Percentiles rank a stretch among this genome's conserved stretches.
phyloP scores from a whole-genome alignment of 441 rosid species.

The Mallotus japonicus region DNA sequence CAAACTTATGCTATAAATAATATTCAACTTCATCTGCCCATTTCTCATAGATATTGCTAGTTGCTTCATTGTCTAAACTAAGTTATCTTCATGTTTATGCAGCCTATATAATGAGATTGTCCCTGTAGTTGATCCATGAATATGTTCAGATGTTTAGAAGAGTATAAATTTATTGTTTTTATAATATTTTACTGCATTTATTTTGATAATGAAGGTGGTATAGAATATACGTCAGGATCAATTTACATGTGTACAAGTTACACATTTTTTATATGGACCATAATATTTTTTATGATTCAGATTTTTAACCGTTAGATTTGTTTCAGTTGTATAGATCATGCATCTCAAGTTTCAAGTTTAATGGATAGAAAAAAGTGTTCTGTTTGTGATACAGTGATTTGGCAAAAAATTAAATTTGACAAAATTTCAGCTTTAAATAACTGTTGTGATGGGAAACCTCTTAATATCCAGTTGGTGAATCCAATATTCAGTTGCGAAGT shows the following conservation, averaged over 20 bases:
- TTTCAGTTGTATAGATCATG: background rate
- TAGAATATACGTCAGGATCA: background rate
- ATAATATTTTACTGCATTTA: conserved; percentile 2
- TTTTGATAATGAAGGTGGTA: conserved; percentile 13
- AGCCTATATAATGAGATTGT: conserved; percentile 1
- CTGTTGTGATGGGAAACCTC: background rate
- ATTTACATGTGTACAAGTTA: background rate
- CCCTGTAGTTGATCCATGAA: background rate
- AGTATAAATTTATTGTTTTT: conserved; percentile 1
- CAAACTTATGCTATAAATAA: background rate
- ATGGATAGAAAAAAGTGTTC: background rate
- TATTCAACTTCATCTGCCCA: background rate
- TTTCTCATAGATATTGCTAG: background rate
- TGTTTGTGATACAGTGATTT: background rate
- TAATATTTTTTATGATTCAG: background rate
- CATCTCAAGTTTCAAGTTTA: background rate
- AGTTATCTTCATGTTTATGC: background rate
- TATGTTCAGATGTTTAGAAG: background rate
- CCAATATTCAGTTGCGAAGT: background rate
- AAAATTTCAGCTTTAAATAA: background rate
- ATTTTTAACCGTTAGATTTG: background rate
- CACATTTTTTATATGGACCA: background rate
- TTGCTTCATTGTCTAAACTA: background rate
- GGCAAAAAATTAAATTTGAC: background rate
- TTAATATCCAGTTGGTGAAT: background rate